A percentile compares a stretch with the other conserved stretches of the same genome.
phyloP scores from a whole-genome alignment of 2,329 filamentous ascomycete genomes.

The Aspergillus glaucus region DNA sequence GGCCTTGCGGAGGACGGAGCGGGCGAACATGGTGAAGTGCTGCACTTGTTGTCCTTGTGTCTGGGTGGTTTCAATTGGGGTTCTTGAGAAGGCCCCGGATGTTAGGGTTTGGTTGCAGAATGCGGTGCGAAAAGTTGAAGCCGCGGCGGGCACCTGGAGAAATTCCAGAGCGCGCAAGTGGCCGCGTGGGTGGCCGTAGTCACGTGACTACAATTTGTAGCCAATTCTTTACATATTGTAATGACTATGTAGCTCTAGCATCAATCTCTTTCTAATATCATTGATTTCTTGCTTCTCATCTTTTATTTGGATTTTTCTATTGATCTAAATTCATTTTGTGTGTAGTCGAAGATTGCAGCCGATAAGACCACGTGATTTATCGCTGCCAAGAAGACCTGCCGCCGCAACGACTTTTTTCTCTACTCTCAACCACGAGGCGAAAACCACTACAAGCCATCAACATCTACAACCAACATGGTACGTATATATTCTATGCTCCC shows the following conservation, averaged over 20 bases:
- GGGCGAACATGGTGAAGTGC: slow-evolving; percentile 29
- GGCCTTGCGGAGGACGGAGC: slow-evolving; percentile 25
- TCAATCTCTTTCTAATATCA: too few species aligned
- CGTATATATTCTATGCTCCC: slow-evolving; percentile 3
- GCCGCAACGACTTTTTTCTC: slow-evolving; percentile 11
- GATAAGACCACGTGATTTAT: slow-evolving; percentile 13
- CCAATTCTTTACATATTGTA: too few species aligned
- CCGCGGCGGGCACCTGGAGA: slow-evolving; percentile 15
- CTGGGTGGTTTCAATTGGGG: slow-evolving; percentile 4
- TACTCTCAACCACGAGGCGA: slow-evolving; percentile 19
- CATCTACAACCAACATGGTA: slow-evolving; percentile 27
- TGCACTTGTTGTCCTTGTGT: slow-evolving; percentile 6
- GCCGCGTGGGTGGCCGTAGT: slow-evolving; percentile 20
- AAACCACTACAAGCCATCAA: slow-evolving; percentile 12
- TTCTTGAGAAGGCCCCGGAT: slow-evolving; percentile 5
- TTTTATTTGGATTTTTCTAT: too few species aligned
- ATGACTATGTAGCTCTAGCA: too few species aligned
- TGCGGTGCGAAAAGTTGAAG: slow-evolving; percentile 4
- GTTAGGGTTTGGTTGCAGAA: too few species aligned
- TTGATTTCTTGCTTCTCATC: too few species aligned
- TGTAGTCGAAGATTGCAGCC: not conserved
- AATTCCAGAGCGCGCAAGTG: slow-evolving; percentile 29
- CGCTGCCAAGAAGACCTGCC: slow-evolving; percentile 7
- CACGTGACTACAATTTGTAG: slow-evolving; percentile 18
- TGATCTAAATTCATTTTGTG: too few species aligned